Base-by-base conservation (phyloP, 441 rosid species). In the Rhodomyrtus psidioides region DNA sequence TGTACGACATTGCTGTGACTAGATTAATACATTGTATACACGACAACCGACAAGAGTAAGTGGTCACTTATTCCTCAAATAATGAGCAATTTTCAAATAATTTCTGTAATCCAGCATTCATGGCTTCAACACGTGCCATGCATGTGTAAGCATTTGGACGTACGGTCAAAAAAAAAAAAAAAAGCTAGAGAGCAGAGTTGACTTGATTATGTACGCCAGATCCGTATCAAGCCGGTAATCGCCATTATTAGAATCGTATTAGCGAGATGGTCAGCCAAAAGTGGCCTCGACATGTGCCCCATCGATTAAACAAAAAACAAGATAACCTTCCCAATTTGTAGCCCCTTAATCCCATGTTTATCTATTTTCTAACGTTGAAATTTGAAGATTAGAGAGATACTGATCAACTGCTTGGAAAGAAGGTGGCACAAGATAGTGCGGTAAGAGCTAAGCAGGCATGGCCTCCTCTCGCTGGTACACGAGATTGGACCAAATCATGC, bases 401-500 rank as follows among this genome's bases (percentile, higher is more conserved):
- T 10, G 42, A 10, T 19, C n/a, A 42, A 23, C 79, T 65, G 79
- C 49, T 12, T 21, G 13, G 79, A 39, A 39, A 65, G 46, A 9
- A 39, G 79, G 79, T 24, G 14, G 9, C 49, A 21, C 79, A 21
- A 34, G 15, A 70, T 39, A 70, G 79, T 70, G 79, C 79, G 79
- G 49, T 70, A 10, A 70, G 79, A 70, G 79, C 79, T 12, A 70
- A 70, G n/a, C 49, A 39, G 23, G 79, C 76, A 84, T 87, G 90
- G 83, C 84, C n/a, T 58, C 21, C 12, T 54, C 34, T 3, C 9
- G 81, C 12, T 85, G 91, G 87, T 30, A 53, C 54, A 70, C 28
- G 54, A 88, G 87, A 88, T 89, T 70, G 76, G 30, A 15, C 7
- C 82, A 62, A 89, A 91, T 91, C 91, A 54, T 83, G 90, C 90